Conservation (phyloP, 768 basidiomycete genomes). For the Brasilioporus rufonigricans region DNA sequence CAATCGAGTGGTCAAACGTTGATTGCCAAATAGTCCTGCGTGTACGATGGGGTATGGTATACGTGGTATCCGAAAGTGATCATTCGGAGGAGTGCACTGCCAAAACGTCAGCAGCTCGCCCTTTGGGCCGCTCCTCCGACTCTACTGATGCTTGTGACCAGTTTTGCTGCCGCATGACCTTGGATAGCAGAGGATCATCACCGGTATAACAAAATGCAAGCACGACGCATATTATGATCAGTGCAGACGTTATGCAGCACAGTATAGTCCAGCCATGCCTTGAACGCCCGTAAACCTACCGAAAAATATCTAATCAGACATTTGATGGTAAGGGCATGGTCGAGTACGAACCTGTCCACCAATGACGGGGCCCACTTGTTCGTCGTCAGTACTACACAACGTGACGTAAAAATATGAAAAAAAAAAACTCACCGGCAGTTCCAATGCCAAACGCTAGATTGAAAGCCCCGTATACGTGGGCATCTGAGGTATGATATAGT, state of each 20-base stretch:
- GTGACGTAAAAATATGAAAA: background rate
- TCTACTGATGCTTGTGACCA: constrained; percentile 11
- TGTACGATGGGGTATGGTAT: background rate
- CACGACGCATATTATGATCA: constrained; percentile 39
- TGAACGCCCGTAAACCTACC: constrained; percentile 58
- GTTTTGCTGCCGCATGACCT: constrained; percentile 22
- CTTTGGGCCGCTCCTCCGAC: constrained; percentile 7
- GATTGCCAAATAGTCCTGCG: constrained; percentile 9
- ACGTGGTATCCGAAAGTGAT: constrained; percentile 5
- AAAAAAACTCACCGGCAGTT: constrained; percentile 45
- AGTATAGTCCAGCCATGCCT: constrained; percentile 60
- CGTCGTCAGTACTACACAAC: constrained; percentile 2
- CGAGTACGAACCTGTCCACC: constrained; percentile 55
- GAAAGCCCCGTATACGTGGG: constrained; percentile 71
- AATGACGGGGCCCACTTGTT: constrained; percentile 65
- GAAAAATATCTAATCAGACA: constrained; percentile 2
- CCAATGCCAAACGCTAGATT: constrained; percentile 71
- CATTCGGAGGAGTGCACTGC: constrained; percentile 3
- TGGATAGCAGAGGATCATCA: constrained; percentile 38
- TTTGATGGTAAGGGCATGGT: background rate
- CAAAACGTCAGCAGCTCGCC: background rate
- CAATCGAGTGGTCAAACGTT: constrained; percentile 1
- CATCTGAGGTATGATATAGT: constrained; percentile 42
- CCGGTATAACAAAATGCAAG: constrained; percentile 51
- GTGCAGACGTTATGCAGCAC: constrained; percentile 44